Base-by-base conservation (phyloP, 331 rosid species). In the Ulmus americana region DNA sequence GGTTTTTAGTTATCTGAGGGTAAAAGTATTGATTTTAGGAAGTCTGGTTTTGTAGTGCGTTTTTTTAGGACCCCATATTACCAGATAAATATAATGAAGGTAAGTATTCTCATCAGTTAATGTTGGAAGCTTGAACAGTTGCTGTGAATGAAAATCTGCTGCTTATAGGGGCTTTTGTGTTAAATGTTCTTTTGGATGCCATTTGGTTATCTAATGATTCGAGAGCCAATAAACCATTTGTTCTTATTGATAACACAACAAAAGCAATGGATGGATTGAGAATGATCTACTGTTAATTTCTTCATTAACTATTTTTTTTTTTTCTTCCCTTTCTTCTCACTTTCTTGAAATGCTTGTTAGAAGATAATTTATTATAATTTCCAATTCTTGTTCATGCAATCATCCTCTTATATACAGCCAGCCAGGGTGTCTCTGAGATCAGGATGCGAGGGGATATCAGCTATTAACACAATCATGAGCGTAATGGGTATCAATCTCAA, bases 401-500 rank as follows among this genome's bases (percentile, higher is more conserved):
- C 65, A 12, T 68, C 39, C 54, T 65, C 69, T 39, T 74, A 55
- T 68, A 15, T 80, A 56, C 65, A 88, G 98, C 97, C 98, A 65
- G 84, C 98, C 51, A 83, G 90, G 73, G 90, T 87, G 75, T 76
- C 97, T 74, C 86, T 89, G 42, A 74, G 73, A 70, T 80, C 86
- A 28, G 98, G 98, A 58, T 87, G 95, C 7, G 95, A 92, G 64
- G 98, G 98, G 35, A 57, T 92, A 67, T 58, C 98, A 16, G 98
- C 98, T 54, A 92, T 92, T 57, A 92, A 89, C 71, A 92, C 98
- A 40, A 85, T 92, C 80, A 92, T 92, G 95, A 92, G 98, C 15
- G 97, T 89, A 61, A 92, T 92, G 98, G 98, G 97, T 81, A 92
- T 92, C 80, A 87, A 92, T 82, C 95, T 92, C 11, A 41, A 65